A percentile compares a stretch with the other conserved stretches of the same genome.
These are phyloP conservation scores for Backusella luteola DNA, from an alignment of 192 early-diverging fungal genomes.

Conservation along the genomic window DNA sequence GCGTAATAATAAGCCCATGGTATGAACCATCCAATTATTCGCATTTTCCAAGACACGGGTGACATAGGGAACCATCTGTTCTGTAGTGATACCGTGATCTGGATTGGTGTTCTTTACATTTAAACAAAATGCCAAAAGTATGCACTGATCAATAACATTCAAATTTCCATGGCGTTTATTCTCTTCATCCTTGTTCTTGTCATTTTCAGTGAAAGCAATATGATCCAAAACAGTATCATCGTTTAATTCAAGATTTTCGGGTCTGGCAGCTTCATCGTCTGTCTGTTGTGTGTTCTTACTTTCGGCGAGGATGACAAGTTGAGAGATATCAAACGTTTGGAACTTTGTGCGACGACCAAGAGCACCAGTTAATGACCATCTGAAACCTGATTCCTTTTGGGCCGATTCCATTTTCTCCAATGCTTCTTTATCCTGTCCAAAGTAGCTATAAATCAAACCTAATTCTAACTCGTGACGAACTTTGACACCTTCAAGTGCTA, in stretches of 20 bases:
- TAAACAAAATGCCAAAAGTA: slow-evolving; percentile 85
- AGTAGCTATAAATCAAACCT: slow-evolving; percentile 78
- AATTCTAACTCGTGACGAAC: slow-evolving; percentile 76
- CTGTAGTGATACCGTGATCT: slow-evolving; percentile 86
- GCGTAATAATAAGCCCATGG: slow-evolving; percentile 89
- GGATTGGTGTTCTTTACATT: slow-evolving; percentile 97
- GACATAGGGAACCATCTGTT: slow-evolving; percentile 96
- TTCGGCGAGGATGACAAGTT: slow-evolving; percentile 89
- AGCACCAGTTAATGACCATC: slow-evolving; percentile 87
- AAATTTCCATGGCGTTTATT: slow-evolving; percentile 65
- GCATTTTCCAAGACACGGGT: slow-evolving; percentile 86
- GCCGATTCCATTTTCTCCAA: slow-evolving; percentile 65
- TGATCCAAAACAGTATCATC: slow-evolving; percentile 92
- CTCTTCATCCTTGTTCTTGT: slow-evolving; percentile 44
- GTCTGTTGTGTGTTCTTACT: slow-evolving; percentile 46
- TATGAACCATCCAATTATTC: slow-evolving; percentile 98
- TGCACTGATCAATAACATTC: slow-evolving; percentile 79
- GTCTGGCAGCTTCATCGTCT: slow-evolving; percentile 36
- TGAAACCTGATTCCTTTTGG: slow-evolving; percentile 74
- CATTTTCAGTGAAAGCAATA: slow-evolving; percentile 58
- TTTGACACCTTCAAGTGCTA: slow-evolving; percentile 26
- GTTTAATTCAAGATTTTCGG: slow-evolving; percentile 82
- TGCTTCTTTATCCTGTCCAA: slow-evolving; percentile 68
- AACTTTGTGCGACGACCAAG: slow-evolving; percentile 91
- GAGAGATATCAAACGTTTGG: slow-evolving; percentile 85